Evolutionary conservation across 768 basidiomycete species (phyloP).

Genomic region (Tricholomella constricta): DNA sequence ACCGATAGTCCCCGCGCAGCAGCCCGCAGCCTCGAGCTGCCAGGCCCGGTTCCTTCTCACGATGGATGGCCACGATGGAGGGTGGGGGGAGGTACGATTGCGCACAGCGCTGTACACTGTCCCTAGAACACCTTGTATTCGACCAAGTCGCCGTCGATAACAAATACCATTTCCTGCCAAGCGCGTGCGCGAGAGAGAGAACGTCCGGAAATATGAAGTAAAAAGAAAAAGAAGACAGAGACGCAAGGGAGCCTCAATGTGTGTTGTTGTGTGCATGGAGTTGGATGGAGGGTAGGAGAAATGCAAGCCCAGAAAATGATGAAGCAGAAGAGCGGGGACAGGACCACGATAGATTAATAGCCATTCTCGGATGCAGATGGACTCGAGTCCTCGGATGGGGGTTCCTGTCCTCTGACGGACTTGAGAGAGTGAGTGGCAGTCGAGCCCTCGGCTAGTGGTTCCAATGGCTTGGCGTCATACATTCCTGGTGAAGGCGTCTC

Average conservation of each 20-base stretch:
- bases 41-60: constrained; percentile 19
- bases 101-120: constrained; percentile 28
- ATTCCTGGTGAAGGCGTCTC: constrained; percentile 59
- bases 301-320: constrained; percentile 36
- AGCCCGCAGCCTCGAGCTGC: constrained; percentile 31
- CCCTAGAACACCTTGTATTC: constrained; percentile 20
- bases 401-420: constrained; percentile 60
- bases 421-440: constrained; percentile 49
- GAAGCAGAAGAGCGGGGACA: constrained; percentile 15
- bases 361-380: constrained; percentile 53
- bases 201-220: constrained; percentile 22
- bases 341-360: constrained; percentile 33
- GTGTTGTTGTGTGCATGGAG: neutral
- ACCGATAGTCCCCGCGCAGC: constrained; percentile 18
- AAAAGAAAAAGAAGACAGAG: constrained; percentile 31
- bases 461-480: constrained; percentile 55
- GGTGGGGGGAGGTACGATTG: constrained; percentile 11
- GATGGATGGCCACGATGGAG: constrained; percentile 16
- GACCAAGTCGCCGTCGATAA: constrained; percentile 22
- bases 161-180: constrained; percentile 29
- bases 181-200: constrained; percentile 18
- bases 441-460: constrained; percentile 62
- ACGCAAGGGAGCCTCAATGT: constrained; percentile 17
- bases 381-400: constrained; percentile 65
- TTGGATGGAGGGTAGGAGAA: constrained; percentile 25